Percentiles rank a stretch among this genome's conserved stretches.
These are phyloP conservation scores for Barnettozyma pratensis DNA, from an alignment of 805 yeast genomes.

Conservation along the genomic window DNA sequence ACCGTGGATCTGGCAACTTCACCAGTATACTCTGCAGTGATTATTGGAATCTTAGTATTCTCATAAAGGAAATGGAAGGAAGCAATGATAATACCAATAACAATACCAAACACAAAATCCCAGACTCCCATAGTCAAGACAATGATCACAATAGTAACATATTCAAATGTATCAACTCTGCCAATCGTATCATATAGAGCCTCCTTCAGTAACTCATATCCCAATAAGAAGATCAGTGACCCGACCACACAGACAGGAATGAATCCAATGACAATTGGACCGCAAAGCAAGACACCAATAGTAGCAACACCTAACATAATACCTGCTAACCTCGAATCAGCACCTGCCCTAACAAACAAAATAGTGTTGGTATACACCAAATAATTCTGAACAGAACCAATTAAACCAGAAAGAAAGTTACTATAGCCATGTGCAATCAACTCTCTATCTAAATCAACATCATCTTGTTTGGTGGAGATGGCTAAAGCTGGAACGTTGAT, in stretches of 20 bases:
- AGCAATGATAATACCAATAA: constrained; percentile 88
- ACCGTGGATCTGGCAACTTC: constrained; percentile 87
- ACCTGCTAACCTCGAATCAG: constrained; percentile 84
- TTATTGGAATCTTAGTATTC: constrained; percentile 77
- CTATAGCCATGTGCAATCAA: constrained; percentile 92
- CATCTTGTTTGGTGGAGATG: constrained; percentile 76
- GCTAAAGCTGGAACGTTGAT: constrained; percentile 96
- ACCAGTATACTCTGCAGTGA: constrained; percentile 79
- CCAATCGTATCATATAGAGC: constrained; percentile 83
- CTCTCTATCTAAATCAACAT: constrained; percentile 84
- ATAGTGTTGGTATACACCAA: constrained; percentile 91
- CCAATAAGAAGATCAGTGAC: constrained; percentile 79
- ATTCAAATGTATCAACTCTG: constrained; percentile 68
- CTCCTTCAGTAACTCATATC: constrained; percentile 84
- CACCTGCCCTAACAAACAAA: constrained; percentile 88
- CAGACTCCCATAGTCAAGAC: constrained; percentile 90
- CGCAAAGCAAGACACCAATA: constrained; percentile 70
- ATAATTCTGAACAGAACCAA: constrained; percentile 90
- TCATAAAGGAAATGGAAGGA: constrained; percentile 90
- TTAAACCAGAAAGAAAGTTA: constrained; percentile 72
- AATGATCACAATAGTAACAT: constrained; percentile 73
- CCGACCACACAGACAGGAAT: constrained; percentile 98
- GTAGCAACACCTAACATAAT: constrained; percentile 83
- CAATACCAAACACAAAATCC: constrained; percentile 89
- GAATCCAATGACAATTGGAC: constrained; percentile 84